Percentiles rank a stretch among this genome's conserved stretches.
phyloP scores from a whole-genome alignment of 148 eudicot species.

The Vaccinium darrowii region DNA sequence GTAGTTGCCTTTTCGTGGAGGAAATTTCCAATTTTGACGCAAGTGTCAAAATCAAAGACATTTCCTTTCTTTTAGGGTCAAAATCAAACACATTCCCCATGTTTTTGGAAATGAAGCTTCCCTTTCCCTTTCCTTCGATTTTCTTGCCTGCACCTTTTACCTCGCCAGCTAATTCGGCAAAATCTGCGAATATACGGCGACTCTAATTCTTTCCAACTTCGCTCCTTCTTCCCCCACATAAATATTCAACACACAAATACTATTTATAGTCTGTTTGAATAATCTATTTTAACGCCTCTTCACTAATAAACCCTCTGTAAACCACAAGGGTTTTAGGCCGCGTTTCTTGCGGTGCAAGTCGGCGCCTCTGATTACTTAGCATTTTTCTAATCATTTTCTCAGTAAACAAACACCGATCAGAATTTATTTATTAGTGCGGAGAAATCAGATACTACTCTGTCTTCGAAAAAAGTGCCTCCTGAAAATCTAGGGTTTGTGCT shows the following conservation, averaged over 20 bases:
- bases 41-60: not conserved
- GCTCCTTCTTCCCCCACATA: not conserved
- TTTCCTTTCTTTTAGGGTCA: not conserved
- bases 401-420: not conserved
- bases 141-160: not conserved
- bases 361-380: not conserved
- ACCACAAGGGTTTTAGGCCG: not conserved
- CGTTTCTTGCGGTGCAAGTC: constrained; percentile 13
- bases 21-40: not conserved
- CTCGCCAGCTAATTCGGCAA: not conserved
- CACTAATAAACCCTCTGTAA: not conserved
- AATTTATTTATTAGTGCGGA: not conserved
- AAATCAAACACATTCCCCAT: not conserved
- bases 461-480: not conserved
- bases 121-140: not conserved
- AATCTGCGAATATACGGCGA: not conserved
- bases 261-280: not conserved
- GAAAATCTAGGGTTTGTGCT: constrained; percentile 3
- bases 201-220: not conserved
- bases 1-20: too few relatives aligned
- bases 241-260: not conserved
- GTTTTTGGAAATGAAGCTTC: not conserved
- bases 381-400: not conserved
- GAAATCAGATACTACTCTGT: not conserved
- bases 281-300: not conserved